Evolutionary conservation across 495 filamentous ascomycete species (phyloP), one percentile per base, ranked within the genome.

Genomic region (Lepidopterella palustris): DNA sequence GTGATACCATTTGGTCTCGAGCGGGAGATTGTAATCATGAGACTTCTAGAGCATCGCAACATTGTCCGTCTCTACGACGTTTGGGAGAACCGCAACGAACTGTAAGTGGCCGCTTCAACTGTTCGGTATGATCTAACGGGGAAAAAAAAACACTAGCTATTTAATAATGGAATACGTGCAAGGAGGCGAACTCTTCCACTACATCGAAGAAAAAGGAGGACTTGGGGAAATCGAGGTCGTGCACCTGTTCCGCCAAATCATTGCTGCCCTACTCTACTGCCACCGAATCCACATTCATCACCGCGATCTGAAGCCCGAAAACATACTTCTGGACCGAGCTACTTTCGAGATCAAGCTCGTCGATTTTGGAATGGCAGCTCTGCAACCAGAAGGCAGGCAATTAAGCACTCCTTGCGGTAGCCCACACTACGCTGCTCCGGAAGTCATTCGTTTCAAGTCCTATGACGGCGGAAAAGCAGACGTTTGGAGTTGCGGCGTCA

Each of bases 361-460:
- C 29, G 93, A 99, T 71, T 99, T 97, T 71, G 92, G 93, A 18
- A 96, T 99, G 90, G 93, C 95, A 18, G 91, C 90, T 11, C 74
- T 97, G 27, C 92, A 97, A 62, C 92, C 95, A 26, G 76, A 78
- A 13, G 82, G 80, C 24, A 82, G 88, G 62, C 83, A 82, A 73
- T 77, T 99, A 32, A 85, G 79, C 35, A 96, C 92, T 0, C 89
- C 92, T 1, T 99, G 93, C 67, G 93, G 93, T 42, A 97, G 95
- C 59, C 92, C 92, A 4, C 93, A 97, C 72, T 97, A 97, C 65
- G 91, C 90, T 2, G 90, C 93, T 0, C 93, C 93, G 0, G 93
- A 99, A 70, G 82, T 99, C 47, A 84, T 96, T 25, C 76, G 80
- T 27, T 82, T 80, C 9, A 71, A 77, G 24, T 74, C 74, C 24